Conservation (phyloP, 371 early-diverging fungal species). For the Mortierella sp. region DNA sequence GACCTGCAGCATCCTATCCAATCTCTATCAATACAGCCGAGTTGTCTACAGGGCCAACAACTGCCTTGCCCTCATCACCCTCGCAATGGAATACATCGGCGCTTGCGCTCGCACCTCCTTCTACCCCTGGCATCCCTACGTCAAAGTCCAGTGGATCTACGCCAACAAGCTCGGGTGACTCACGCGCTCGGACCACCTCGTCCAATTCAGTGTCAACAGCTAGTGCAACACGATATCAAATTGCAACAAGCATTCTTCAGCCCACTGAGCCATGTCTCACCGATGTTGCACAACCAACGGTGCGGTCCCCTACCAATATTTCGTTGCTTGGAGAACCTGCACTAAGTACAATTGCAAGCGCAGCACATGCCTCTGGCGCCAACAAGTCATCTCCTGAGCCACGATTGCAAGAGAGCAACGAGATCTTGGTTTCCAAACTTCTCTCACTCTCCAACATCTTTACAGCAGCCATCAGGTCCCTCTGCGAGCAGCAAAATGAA, state of each 20-base stretch:
- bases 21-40: constrained; percentile 9
- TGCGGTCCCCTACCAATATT: constrained; percentile 16
- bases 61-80: constrained; percentile 9
- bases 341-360: constrained; percentile 17
- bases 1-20: not conserved
- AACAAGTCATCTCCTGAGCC: not conserved
- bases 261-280: constrained; percentile 36
- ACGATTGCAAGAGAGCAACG: constrained; percentile 20
- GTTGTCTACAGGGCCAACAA: constrained; percentile 13
- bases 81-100: not conserved
- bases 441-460: constrained; percentile 28
- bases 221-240: constrained; percentile 48
- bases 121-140: not conserved
- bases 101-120: not conserved
- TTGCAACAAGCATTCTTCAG: constrained; percentile 50
- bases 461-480: constrained; percentile 30
- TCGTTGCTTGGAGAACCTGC: constrained; percentile 36
- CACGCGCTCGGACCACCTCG: constrained; percentile 52
- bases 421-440: constrained; percentile 32
- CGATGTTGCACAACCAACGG: constrained; percentile 26
- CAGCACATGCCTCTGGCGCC: not conserved
- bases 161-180: constrained; percentile 13
- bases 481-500: constrained; percentile 54
- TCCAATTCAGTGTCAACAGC: constrained; percentile 39
- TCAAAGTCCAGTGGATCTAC: constrained; percentile 26